These are phyloP conservation scores for Pistacia integerrima DNA, from an alignment of 345 rosid species.

Conservation along the genomic window DNA sequence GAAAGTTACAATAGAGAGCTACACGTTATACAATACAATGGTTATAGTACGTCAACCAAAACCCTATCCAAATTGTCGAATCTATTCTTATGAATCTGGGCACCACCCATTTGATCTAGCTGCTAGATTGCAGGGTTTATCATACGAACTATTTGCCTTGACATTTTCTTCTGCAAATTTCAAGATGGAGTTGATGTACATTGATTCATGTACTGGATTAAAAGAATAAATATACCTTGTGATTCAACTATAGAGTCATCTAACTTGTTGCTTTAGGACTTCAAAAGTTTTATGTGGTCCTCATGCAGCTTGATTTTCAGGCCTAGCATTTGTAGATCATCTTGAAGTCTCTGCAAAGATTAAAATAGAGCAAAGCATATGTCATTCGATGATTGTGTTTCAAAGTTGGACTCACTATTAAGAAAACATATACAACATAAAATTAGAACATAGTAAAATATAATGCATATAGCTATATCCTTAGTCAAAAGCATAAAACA, in stretches of 20 bases:
- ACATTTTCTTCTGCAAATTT: neutral
- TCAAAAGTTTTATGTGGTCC: slow-evolving; percentile 49
- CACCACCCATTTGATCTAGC: neutral
- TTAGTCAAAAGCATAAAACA: neutral
- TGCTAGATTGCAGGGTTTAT: neutral
- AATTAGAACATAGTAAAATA: neutral
- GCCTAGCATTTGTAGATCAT: slow-evolving; percentile 63
- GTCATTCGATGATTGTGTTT: neutral
- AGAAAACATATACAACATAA: neutral
- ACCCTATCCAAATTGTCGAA: too few species aligned
- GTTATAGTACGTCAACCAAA: neutral
- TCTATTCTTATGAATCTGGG: slow-evolving; percentile 1
- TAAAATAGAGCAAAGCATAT: slow-evolving; percentile 13
- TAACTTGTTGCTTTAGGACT: slow-evolving; percentile 51
- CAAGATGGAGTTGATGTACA: neutral
- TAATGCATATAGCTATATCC: neutral
- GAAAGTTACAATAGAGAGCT: neutral
- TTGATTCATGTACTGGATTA: neutral
- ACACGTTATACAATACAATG: neutral
- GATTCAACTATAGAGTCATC: slow-evolving; percentile 61
- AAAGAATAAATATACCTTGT: slow-evolving; percentile 50
- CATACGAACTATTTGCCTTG: neutral
- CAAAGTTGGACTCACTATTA: neutral
- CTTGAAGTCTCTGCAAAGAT: slow-evolving; percentile 61
- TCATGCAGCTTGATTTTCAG: slow-evolving; percentile 71